Percentiles rank a stretch among this genome's conserved stretches.
Conservation (phyloP, 306 rosid genomes). For the Casuarina cunninghamiana region DNA sequence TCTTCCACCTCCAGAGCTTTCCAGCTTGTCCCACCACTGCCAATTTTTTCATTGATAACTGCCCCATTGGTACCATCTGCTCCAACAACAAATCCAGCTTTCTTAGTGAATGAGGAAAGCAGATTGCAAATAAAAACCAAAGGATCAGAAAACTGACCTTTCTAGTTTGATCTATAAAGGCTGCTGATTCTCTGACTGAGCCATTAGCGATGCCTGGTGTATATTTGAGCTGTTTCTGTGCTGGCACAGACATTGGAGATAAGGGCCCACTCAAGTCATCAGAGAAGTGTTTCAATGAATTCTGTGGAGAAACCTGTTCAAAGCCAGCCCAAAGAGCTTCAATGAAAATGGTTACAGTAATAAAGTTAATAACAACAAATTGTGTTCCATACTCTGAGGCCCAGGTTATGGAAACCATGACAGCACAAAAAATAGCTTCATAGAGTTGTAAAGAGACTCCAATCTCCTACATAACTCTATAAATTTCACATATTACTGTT, state of each 20-base stretch:
- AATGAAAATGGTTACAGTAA: slow-evolving; percentile 15
- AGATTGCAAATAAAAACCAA: slow-evolving; percentile 21
- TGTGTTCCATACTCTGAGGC: neutral
- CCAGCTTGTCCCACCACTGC: slow-evolving; percentile 84
- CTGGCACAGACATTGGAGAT: slow-evolving; percentile 79
- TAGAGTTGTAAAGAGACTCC: neutral
- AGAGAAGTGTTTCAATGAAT: slow-evolving; percentile 57
- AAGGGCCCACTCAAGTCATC: slow-evolving; percentile 69
- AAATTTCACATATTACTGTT: neutral
- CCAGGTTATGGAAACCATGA: neutral
- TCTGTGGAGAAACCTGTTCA: slow-evolving; percentile 67
- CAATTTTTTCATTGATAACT: slow-evolving; percentile 76
- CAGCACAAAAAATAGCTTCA: neutral
- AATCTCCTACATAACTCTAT: neutral
- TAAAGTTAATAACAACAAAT: neutral
- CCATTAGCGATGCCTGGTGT: slow-evolving; percentile 89
- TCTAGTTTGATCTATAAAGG: slow-evolving; percentile 69
- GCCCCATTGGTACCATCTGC: slow-evolving; percentile 93
- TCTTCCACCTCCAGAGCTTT: slow-evolving; percentile 98
- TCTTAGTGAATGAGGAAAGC: slow-evolving; percentile 29
- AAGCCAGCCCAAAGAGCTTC: slow-evolving; percentile 31
- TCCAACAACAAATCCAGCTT: slow-evolving; percentile 29
- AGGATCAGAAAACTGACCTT: slow-evolving; percentile 52
- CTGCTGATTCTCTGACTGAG: slow-evolving; percentile 63
- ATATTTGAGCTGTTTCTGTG: slow-evolving; percentile 81